Percentiles rank a stretch among this genome's conserved stretches.
phyloP scores from a whole-genome alignment of 108 stramenopile species.

The Parietichytrium sp. region DNA sequence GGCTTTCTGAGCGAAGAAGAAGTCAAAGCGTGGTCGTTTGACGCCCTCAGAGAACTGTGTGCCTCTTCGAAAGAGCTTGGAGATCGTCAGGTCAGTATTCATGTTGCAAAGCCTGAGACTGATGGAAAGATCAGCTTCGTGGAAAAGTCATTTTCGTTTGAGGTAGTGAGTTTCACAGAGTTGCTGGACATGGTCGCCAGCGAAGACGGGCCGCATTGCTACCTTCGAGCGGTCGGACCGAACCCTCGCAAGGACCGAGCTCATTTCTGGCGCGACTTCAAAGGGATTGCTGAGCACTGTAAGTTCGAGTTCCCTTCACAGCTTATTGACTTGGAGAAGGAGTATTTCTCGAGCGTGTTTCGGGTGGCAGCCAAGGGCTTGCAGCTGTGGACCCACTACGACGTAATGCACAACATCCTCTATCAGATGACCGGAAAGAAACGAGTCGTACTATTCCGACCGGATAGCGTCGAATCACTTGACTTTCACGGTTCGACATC shows the following conservation, averaged over 20 bases:
- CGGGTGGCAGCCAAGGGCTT: background rate
- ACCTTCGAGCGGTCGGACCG: conserved; percentile 38
- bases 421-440: conserved; percentile 38
- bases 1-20: too few species aligned
- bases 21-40: background rate
- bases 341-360: conserved; percentile 22
- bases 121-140: conserved; percentile 11
- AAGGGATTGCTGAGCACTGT: background rate
- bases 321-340: background rate
- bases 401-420: conserved; percentile 36
- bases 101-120: background rate
- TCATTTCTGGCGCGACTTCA: conserved; percentile 37
- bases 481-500: background rate
- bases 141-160: background rate
- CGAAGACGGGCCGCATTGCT: background rate
- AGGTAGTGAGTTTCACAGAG: background rate
- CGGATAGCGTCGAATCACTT: background rate
- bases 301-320: background rate
- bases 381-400: conserved; percentile 41
- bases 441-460: conserved; percentile 17
- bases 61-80: background rate
- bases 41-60: background rate
- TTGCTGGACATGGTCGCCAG: background rate
- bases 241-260: conserved; percentile 38
- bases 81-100: background rate